Conservation (phyloP, 2,329 filamentous ascomycete species). For the Botrytis elliptica region DNA sequence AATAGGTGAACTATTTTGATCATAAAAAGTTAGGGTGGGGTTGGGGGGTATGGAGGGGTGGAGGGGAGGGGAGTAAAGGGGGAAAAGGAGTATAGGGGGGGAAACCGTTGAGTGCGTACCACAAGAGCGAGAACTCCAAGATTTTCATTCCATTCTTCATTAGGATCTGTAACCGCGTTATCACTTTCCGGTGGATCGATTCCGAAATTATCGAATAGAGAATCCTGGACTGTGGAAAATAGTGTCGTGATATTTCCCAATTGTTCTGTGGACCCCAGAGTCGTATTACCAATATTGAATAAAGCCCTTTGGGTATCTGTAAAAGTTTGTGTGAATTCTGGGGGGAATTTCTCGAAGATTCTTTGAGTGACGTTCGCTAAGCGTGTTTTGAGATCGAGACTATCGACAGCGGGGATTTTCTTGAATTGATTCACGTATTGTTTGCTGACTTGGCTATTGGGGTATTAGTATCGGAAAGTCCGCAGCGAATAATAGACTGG, state of each 20-base stretch:
- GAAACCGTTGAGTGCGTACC: slow-evolving; percentile 15
- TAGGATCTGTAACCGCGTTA: slow-evolving; percentile 19
- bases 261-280: slow-evolving; percentile 7
- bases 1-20: slow-evolving; percentile 29
- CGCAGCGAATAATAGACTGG: rapidly evolving
- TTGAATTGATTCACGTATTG: slow-evolving; percentile 12
- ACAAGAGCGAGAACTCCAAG: slow-evolving; percentile 26
- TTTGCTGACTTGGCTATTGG: not conserved
- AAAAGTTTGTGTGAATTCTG: slow-evolving; percentile 20
- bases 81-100: rapidly evolving
- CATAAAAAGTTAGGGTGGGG: not conserved
- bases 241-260: not conserved
- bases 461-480: not conserved
- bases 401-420: not conserved
- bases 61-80: not conserved
- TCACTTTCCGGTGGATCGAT: slow-evolving; percentile 11
- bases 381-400: not conserved
- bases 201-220: slow-evolving; percentile 29
- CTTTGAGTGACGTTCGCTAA: slow-evolving; percentile 19
- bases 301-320: not conserved
- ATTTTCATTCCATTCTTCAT: slow-evolving; percentile 27
- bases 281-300: not conserved
- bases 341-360: slow-evolving; percentile 24
- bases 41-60: not conserved
- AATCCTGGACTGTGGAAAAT: slow-evolving; percentile 27